Base-by-base conservation (phyloP, 2,329 filamentous ascomycete genomes). In the Aureobasidium sp. region DNA sequence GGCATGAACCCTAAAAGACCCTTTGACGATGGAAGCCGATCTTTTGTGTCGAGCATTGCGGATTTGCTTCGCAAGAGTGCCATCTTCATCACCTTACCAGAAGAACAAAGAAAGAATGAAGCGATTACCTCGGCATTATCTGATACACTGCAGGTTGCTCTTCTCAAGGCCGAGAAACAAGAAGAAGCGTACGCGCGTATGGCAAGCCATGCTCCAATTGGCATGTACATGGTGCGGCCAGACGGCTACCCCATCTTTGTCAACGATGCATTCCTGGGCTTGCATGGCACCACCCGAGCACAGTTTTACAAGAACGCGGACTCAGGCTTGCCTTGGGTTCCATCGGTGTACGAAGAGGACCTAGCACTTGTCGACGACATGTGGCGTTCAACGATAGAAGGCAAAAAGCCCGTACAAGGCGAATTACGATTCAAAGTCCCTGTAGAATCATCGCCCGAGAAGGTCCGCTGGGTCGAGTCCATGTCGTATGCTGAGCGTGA, bases 181-280 rank as follows among this genome's bases (percentile, higher is more conserved):
- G 70, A 71, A 34, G 62, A 67, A 2, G 61, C 65, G 14, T 72
- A 73, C 35, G 63, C 66, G 14, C 61, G 68, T 3, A 68, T 73
- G 58, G 69, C 70, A 2, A 64, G 67, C 32, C 59, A 66, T 4
- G 61, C 67, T 3, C 68, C 70, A 4, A 63, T 71, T 4, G 71
- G 66, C 2, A 74, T 74, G 55, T 54, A 40, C 11, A 25, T 55
- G 37, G 8, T 40, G 2, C 27, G 38, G 21, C 37, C 37, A n/a
- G 48, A 52, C 19, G 70, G 71, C 3, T 58, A 58, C 8, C 66
- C 68, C 11, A 61, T 68, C 0, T 71, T 72, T 56, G 62, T 69
- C 8, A 74, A 74, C 40, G 64, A 72, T 42, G 62, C 64, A 4
- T 74, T 69, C 62, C 64, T 63, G 24, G 66, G 69, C 1, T 62